Conservation (phyloP, 2,329 filamentous ascomycete genomes). For the Paecilomyces formosus region DNA sequence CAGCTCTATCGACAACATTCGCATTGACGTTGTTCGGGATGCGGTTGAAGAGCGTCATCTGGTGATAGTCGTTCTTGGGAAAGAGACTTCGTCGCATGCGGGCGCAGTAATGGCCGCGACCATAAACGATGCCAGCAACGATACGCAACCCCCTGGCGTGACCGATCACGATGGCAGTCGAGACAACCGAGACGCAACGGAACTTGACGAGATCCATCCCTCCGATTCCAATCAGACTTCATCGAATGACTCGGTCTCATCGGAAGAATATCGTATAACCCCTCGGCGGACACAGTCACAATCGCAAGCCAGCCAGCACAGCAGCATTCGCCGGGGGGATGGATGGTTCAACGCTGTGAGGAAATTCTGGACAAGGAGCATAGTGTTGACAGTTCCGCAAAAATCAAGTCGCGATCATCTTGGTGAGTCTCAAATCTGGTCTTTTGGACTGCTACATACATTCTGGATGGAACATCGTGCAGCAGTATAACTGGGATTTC, state of each 20-base stretch:
- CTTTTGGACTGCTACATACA: neutral
- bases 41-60: neutral
- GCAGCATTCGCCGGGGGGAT: slow-evolving; percentile 13
- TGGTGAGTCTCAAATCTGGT: slow-evolving; percentile 17
- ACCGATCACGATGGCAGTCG: neutral
- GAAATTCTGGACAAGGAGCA: slow-evolving; percentile 71
- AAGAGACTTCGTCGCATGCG: neutral
- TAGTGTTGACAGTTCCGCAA: slow-evolving; percentile 30
- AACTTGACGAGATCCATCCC: neutral
- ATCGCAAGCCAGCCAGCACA: slow-evolving; percentile 12
- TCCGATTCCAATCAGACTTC: neutral
- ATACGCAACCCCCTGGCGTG: neutral
- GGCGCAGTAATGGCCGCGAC: neutral
- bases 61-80: neutral
- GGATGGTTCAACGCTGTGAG: slow-evolving; percentile 58
- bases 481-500: no score
- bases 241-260: slow-evolving; percentile 22
- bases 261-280: slow-evolving; percentile 22
- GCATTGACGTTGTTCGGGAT: neutral
- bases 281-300: slow-evolving; percentile 16
- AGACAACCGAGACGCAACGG: neutral
- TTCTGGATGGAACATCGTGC: neutral
- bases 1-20: neutral
- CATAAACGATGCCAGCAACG: neutral
- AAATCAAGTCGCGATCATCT: slow-evolving; percentile 36